Conservation (phyloP, 2,329 filamentous ascomycete genomes). For the Sporothrix humicola region DNA sequence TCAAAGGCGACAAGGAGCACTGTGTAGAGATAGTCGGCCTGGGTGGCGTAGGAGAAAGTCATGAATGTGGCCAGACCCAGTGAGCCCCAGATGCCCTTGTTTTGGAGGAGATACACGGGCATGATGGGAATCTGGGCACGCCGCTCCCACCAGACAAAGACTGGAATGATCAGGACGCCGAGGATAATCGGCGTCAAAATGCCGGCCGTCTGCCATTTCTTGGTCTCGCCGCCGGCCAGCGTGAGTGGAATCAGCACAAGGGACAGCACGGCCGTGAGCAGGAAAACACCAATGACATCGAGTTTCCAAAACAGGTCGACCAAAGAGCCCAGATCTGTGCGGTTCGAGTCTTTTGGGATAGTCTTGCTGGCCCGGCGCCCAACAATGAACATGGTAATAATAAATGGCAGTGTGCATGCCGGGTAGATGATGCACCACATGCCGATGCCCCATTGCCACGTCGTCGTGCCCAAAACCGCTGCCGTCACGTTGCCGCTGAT, state of each 20-base stretch:
- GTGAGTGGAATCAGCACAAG: constrained; percentile 54
- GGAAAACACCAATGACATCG: constrained; percentile 53
- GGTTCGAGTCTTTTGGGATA: constrained; percentile 41
- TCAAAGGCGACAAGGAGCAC: constrained; percentile 67
- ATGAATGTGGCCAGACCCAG: constrained; percentile 63
- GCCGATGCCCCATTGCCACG: constrained; percentile 67
- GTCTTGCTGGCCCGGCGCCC: constrained; percentile 57
- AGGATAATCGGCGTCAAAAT: constrained; percentile 54
- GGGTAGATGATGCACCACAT: constrained; percentile 69
- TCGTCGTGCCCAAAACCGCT: constrained; percentile 55
- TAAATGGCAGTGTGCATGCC: constrained; percentile 58
- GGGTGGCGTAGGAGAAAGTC: constrained; percentile 66
- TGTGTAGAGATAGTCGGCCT: constrained; percentile 68
- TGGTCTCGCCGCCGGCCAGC: constrained; percentile 50
- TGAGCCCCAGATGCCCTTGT: constrained; percentile 68
- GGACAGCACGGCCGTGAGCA: constrained; percentile 54
- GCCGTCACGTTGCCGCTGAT: constrained; percentile 62
- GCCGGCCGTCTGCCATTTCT: constrained; percentile 48
- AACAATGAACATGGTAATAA: constrained; percentile 51
- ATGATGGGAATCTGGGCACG: constrained; percentile 59
- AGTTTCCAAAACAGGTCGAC: constrained; percentile 55
- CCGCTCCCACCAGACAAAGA: constrained; percentile 57
- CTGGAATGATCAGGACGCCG: constrained; percentile 55
- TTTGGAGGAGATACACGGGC: constrained; percentile 65
- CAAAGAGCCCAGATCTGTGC: constrained; percentile 41